A percentile compares a stretch with the other conserved stretches of the same genome.
These are phyloP conservation scores for Agaricus subrufescens DNA, from an alignment of 768 basidiomycete genomes.

Conservation along the genomic window DNA sequence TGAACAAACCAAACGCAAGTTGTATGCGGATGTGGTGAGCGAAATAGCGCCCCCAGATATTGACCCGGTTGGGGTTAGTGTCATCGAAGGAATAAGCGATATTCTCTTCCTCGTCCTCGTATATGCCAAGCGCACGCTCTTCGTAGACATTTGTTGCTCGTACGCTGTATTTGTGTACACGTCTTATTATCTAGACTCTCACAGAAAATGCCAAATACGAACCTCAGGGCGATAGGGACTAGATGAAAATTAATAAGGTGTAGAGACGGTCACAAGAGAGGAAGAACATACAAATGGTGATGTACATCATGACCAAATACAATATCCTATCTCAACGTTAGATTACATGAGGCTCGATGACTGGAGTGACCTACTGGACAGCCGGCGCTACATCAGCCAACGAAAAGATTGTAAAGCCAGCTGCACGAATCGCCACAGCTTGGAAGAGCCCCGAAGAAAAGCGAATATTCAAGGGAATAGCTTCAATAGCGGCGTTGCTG, in stretches of 20 bases:
- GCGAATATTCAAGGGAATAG: slow-evolving; percentile 31
- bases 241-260: not conserved
- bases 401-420: slow-evolving; percentile 46
- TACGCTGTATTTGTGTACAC: slow-evolving; percentile 29
- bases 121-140: slow-evolving; percentile 66
- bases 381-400: slow-evolving; percentile 57
- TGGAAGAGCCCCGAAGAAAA: slow-evolving; percentile 48
- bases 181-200: no score
- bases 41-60: slow-evolving; percentile 28
- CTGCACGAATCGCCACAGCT: slow-evolving; percentile 48
- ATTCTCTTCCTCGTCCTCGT: slow-evolving; percentile 43
- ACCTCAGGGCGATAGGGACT: slow-evolving; percentile 21
- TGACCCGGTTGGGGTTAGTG: no score
- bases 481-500: slow-evolving; percentile 33
- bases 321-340: slow-evolving; percentile 40
- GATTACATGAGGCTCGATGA: not conserved
- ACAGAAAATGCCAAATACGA: slow-evolving; percentile 30
- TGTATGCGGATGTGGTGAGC: slow-evolving; percentile 64
- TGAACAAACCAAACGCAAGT: slow-evolving; percentile 43
- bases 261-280: not conserved
- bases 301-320: slow-evolving; percentile 79
- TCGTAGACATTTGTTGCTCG: slow-evolving; percentile 72
- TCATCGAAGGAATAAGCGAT: no score
- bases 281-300: slow-evolving; percentile 35
- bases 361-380: slow-evolving; percentile 45